phyloP scores from a whole-genome alignment of 371 early-diverging fungal genomes.

The Parasitella parasitica region DNA sequence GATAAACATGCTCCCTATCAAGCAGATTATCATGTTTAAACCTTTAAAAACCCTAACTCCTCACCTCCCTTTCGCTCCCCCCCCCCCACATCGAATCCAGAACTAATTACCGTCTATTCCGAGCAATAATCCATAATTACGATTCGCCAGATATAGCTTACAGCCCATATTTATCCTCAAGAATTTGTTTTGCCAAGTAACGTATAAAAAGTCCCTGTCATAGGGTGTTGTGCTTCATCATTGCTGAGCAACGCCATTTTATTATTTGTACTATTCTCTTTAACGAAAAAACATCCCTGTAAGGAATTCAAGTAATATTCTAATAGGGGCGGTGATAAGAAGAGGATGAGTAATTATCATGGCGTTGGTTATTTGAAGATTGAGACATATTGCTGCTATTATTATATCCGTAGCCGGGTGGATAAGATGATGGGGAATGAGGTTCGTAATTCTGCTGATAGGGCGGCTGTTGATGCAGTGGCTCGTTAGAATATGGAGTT shows the following conservation, averaged over 20 bases:
- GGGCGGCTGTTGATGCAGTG: not conserved
- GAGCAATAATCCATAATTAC: too few species aligned
- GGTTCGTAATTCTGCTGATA: not conserved
- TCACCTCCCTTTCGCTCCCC: not conserved
- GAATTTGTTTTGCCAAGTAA: not conserved
- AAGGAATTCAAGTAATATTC: not conserved
- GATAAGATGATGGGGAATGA: not conserved
- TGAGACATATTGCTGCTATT: not conserved
- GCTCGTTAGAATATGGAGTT: not conserved
- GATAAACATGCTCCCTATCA: not conserved
- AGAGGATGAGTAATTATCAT: not conserved
- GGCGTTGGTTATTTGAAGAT: not conserved
- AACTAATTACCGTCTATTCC: not conserved
- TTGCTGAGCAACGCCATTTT: too few species aligned
- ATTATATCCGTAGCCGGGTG: not conserved
- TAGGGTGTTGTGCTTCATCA: too few species aligned
- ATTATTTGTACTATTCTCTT: too few species aligned
- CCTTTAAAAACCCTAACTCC: too few species aligned
- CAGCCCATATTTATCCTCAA: too few species aligned
- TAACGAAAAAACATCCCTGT: too few species aligned
- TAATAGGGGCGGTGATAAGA: conserved; percentile 2
- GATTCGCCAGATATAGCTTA: too few species aligned
- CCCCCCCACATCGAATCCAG: not conserved
- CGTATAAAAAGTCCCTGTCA: too few species aligned
- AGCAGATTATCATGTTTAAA: too few species aligned